Conservation (phyloP, 1,139 yeast species). For the Wickerhamiella infanticola region DNA sequence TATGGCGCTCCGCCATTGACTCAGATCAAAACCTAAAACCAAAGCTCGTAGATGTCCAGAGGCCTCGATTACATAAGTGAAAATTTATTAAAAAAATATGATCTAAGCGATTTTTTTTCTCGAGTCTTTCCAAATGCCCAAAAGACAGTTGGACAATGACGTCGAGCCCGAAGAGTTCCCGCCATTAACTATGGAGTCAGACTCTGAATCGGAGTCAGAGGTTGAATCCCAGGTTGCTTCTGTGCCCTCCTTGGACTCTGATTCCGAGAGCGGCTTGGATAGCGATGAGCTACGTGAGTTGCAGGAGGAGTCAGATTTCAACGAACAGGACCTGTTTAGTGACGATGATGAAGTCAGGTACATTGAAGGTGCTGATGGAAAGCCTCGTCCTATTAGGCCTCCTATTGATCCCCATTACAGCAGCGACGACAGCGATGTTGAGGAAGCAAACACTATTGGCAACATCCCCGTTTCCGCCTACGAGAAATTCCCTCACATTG, state of each 20-base stretch:
- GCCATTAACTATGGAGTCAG: background rate
- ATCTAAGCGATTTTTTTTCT: background rate
- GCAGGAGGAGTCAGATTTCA: slow-evolving; percentile 5
- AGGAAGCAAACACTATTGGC: slow-evolving; percentile 67
- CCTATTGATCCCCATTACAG: slow-evolving; percentile 89
- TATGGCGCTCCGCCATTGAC: background rate
- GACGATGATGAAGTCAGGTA: slow-evolving; percentile 18
- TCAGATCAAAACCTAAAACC: too few relatives aligned
- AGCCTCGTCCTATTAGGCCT: slow-evolving; percentile 59
- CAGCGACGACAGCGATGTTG: slow-evolving; percentile 87
- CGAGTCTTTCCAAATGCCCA: background rate
- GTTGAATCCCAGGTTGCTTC: background rate
- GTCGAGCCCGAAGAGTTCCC: background rate
- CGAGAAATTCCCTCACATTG: slow-evolving; percentile 95
- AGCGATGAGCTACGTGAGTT: slow-evolving; percentile 1
- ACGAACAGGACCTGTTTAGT: slow-evolving; percentile 23
- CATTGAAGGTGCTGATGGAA: slow-evolving; percentile 52
- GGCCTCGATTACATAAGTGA: background rate
- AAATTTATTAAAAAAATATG: background rate
- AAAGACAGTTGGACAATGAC: background rate
- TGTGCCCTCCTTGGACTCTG: background rate
- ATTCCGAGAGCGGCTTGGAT: slow-evolving; percentile 1
- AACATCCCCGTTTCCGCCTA: slow-evolving; percentile 84
- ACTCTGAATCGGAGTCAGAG: background rate
- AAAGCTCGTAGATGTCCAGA: too few relatives aligned